Evolutionary conservation across 441 rosid genomes (phyloP), one percentile per base, ranked within the genome.

Genomic region (Populus tomentosa): DNA sequence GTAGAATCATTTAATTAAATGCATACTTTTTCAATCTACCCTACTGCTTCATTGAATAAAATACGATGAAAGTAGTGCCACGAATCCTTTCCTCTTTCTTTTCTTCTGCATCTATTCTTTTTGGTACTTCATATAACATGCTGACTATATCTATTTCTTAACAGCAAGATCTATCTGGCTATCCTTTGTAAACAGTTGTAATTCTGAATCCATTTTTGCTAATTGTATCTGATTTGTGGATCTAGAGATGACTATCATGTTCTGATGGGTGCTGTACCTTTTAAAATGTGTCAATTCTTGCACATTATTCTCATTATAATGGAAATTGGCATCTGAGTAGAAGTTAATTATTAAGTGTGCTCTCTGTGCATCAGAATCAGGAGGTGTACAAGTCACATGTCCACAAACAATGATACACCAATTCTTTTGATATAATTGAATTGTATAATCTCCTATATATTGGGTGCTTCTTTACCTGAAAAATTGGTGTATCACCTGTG

Each of bases 381-480:
- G 40, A 2, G 10, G n/a, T 5, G 67, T 21, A 65, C 24, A 38
- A 63, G 40, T 42, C 42, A 7, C 61, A 3, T 46, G 62, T 20
- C n/a, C 2, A 2, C 16, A 75, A 68, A 33, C 50, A 33, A 66
- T 56, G 10, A 33, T 56, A 21, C 67, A 21, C 33, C 50, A 33
- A 2, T 16, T 21, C 24, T 7, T 53, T 53, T 14, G 14, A 50
- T 9, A 10, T n/a, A 4, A 50, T 7, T 1, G 66, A 67, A 50
- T 71, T 50, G 66, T 30, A 50, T n/a, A 53, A 61, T 33, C 28
- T 75, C 68, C 46, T 65, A 75, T 50, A 53, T n/a, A 42, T 33
- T 53, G 59, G 24, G 26, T 9, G 30, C 67, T 67, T 61, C 16
- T 36, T 4, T 69, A n/a, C 20, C 24, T 9, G 28, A 42, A 75